Percentiles rank a stretch among this genome's conserved stretches.
These are phyloP conservation scores for Populus hybrid DNA, from an alignment of 441 rosid genomes.

Conservation along the genomic window DNA sequence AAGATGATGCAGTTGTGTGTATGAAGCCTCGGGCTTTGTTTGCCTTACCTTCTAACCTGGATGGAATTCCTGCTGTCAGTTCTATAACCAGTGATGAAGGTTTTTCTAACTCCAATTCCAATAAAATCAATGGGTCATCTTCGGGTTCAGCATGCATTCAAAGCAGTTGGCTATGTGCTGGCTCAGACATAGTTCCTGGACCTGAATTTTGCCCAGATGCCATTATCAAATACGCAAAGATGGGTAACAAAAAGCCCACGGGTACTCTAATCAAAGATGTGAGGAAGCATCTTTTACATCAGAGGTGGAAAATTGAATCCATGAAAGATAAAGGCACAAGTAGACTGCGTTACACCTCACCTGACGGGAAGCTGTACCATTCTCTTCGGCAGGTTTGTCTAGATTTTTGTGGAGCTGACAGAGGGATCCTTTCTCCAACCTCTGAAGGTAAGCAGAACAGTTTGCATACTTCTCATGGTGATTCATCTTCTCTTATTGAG, in stretches of 20 bases:
- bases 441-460: slow-evolving; percentile 19
- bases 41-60: slow-evolving; percentile 25
- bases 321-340: slow-evolving; percentile 8
- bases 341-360: slow-evolving; percentile 62
- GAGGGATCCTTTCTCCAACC: slow-evolving; percentile 5
- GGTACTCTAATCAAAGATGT: slow-evolving; percentile 20
- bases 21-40: slow-evolving; percentile 22
- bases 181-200: slow-evolving; percentile 38
- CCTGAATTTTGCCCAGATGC: slow-evolving; percentile 54
- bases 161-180: slow-evolving; percentile 43
- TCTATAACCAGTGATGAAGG: slow-evolving; percentile 17
- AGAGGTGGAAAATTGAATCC: slow-evolving; percentile 57
- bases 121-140: slow-evolving; percentile 4
- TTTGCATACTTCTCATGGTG: slow-evolving; percentile 14
- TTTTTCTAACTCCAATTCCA: slow-evolving; percentile 20
- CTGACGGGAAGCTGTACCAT: slow-evolving; percentile 44
- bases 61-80: slow-evolving; percentile 20
- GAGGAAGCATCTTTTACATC: slow-evolving; percentile 56
- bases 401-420: slow-evolving; percentile 23
- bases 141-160: slow-evolving; percentile 8
- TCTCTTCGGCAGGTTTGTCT: slow-evolving; percentile 58
- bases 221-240: slow-evolving; percentile 34
- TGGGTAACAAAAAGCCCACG: background rate
- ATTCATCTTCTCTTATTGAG: slow-evolving; percentile 25
- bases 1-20: slow-evolving; percentile 17